Percentiles rank a stretch among this genome's conserved stretches.
Evolutionary conservation across 176 grass and related monocot genomes (phyloP).

Genomic region (Saccharum officinarum): DNA sequence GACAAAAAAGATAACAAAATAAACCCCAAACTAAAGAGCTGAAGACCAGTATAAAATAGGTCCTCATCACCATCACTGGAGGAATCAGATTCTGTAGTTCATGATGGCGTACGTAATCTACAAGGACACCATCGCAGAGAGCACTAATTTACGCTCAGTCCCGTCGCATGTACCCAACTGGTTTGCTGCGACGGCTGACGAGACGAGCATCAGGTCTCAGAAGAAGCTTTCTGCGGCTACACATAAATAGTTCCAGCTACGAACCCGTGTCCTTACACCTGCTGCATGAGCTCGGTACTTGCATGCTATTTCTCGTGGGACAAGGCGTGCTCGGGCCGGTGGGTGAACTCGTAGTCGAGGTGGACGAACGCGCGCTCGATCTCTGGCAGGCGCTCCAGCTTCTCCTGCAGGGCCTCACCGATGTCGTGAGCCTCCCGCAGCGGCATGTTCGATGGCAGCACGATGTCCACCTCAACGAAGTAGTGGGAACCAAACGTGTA

Average conservation of each 20-base stretch:
- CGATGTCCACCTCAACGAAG: constrained; percentile 96
- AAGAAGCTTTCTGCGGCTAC: background rate
- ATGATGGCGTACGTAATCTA: background rate
- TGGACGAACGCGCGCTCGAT: constrained; percentile 97
- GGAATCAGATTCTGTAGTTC: background rate
- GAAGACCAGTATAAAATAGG: constrained; percentile 6
- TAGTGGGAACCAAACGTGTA: constrained; percentile 98
- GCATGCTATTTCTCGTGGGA: constrained; percentile 59
- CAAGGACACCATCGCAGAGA: background rate
- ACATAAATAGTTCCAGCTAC: background rate
- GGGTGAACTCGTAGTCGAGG: constrained; percentile 95
- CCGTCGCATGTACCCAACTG: constrained; percentile 21
- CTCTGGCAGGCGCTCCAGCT: constrained; percentile 83
- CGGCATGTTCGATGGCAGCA: constrained; percentile 78
- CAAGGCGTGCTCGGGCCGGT: constrained; percentile 78
- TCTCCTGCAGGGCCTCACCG: constrained; percentile 93
- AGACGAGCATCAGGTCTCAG: constrained; percentile 8
- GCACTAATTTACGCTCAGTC: background rate
- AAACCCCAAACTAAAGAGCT: background rate
- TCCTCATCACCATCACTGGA: background rate
- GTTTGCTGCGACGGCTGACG: constrained; percentile 31
- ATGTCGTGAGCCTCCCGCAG: constrained; percentile 91
- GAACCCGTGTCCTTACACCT: background rate
- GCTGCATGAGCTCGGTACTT: background rate
- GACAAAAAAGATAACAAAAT: background rate